A percentile compares a stretch with the other conserved stretches of the same genome.
Conservation (phyloP, 345 rosid genomes). For the Diplotaxis tenuifolia region DNA sequence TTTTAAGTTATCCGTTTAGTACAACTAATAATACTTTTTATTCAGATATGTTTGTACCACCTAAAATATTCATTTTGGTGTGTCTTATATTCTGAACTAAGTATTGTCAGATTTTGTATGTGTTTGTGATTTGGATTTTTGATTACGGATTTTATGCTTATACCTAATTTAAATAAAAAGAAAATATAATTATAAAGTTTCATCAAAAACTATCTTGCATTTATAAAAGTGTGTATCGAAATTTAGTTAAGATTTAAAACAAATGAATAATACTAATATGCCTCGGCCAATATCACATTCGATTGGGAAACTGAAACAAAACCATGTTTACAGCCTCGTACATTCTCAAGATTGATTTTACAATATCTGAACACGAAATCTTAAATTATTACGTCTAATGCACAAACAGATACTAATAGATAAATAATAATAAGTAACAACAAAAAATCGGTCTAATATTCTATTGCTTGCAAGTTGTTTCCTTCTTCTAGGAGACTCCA, state of each 20-base stretch:
- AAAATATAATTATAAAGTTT: too few relatives aligned
- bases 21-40: too few relatives aligned
- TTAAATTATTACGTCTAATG: not conserved
- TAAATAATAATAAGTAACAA: constrained; percentile 2
- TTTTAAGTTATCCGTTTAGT: too few relatives aligned
- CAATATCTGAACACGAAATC: not conserved
- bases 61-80: too few relatives aligned
- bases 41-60: too few relatives aligned
- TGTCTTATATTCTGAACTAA: too few relatives aligned
- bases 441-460: constrained; percentile 26
- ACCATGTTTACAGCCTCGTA: not conserved
- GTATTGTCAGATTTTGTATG: too few relatives aligned
- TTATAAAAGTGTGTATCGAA: too few relatives aligned
- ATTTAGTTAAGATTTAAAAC: not conserved
- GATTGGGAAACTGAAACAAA: not conserved
- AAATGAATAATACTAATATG: not conserved
- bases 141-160: too few relatives aligned
- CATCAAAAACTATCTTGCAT: too few relatives aligned
- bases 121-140: too few relatives aligned
- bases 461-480: constrained; percentile 34
- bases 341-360: not conserved
- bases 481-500: constrained; percentile 33
- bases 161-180: too few relatives aligned
- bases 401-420: not conserved
- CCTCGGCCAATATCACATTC: not conserved